Evolutionary conservation across 805 yeast genomes (phyloP), one percentile per base, ranked within the genome.

Genomic region (Saccharomycopsis sp.): DNA sequence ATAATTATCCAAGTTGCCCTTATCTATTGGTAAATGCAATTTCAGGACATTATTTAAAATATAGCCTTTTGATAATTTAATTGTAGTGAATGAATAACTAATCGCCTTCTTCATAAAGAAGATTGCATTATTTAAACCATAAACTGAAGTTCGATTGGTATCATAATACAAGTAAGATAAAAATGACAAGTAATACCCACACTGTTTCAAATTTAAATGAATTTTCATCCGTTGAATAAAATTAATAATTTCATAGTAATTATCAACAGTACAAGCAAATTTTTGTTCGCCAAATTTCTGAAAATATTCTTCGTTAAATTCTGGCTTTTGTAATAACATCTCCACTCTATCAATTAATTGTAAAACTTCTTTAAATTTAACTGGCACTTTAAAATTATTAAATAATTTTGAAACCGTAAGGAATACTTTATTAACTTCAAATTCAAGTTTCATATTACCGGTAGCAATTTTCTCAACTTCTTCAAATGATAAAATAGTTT

Each of bases 51-150:
- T 47, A 31, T 44, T 13, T 11, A 24, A 19, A 7, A 47, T 26
- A 34, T 38, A 47, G 23, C 38, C 44, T 35, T 47, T 47, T 14
- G 44, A 43, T 7, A 34, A 7, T 24, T 33, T 47, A 38, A 47
- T 37, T 9, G 44, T 27, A 24, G 24, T 39, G 35, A 43, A 44
- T 6, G 40, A 23, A 20, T 17, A 20, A 9, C 19, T 17, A 13
- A 44, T 29, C 9, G 48, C 11, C 27, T 40, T 38, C 28, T 47
- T 47, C 13, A 44, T 19, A 28, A 43, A 47, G 23, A 19, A 43
- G 7, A 47, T 5, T 4, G 44, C 9, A 31, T 43, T 47, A 40
- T 36, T 27, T 11, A 28, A 28, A 7, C 44, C 45, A 24, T 38
- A 35, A 21, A 38, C 17, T 11, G 44, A 23, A 22, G 38, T 32